phyloP scores from a whole-genome alignment of 306 rosid genomes.

The Vigna mungo region DNA sequence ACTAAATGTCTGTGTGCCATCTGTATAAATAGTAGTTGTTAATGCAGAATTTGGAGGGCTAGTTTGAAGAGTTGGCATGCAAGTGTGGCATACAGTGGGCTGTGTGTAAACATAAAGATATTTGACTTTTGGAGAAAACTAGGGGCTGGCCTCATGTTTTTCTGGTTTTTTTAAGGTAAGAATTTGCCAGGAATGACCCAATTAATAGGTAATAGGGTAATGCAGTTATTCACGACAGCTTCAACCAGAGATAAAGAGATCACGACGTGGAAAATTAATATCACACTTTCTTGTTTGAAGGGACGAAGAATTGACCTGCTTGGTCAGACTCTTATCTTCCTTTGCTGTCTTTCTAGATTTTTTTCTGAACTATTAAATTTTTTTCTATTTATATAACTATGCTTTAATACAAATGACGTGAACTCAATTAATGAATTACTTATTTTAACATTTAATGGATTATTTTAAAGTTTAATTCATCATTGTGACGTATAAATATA shows the following conservation, averaged over 20 bases:
- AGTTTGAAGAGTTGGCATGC: slow-evolving; percentile 3
- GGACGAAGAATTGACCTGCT: background rate
- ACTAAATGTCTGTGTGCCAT: slow-evolving; percentile 31
- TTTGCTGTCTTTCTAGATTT: background rate
- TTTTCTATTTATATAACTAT: background rate
- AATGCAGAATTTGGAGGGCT: background rate
- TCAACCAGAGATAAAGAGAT: background rate
- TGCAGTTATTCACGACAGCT: slow-evolving; percentile 22
- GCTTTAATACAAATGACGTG: background rate
- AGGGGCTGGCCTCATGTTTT: slow-evolving; percentile 75
- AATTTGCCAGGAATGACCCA: slow-evolving; percentile 14
- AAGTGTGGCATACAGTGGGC: slow-evolving; percentile 55
- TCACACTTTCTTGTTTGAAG: slow-evolving; percentile 3
- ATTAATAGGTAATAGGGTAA: background rate
- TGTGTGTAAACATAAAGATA: background rate
- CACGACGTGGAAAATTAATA: slow-evolving; percentile 3
- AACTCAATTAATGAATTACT: background rate
- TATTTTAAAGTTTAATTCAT: background rate
- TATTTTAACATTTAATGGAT: background rate
- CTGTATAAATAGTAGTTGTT: slow-evolving; percentile 42
- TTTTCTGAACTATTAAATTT: background rate
- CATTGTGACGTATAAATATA: background rate
- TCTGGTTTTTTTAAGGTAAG: background rate
- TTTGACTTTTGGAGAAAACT: slow-evolving; percentile 63
- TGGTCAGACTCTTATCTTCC: background rate